These are phyloP conservation scores for Amylostereum areolatum DNA, from an alignment of 1,284 basidiomycete genomes.

Conservation along the genomic window DNA sequence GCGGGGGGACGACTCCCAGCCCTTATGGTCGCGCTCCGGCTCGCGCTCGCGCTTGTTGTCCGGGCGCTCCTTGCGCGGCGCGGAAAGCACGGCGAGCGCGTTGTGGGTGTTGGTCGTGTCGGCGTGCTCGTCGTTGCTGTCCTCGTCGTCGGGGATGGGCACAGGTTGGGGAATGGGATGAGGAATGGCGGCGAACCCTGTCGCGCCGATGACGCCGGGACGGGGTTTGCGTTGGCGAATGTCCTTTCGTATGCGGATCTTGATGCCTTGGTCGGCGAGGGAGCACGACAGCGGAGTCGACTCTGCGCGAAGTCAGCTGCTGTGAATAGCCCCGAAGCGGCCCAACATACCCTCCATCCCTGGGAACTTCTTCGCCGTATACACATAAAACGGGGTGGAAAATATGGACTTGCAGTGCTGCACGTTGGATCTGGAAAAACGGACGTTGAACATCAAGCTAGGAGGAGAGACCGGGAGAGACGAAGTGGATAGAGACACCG, in stretches of 20 bases:
- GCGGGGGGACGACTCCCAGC: not conserved
- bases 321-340: not conserved
- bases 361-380: conserved; percentile 92
- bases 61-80: conserved; percentile 6
- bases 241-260: conserved; percentile 88
- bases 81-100: conserved; percentile 11
- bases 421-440: conserved; percentile 58
- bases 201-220: conserved; percentile 5
- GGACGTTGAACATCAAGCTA: conserved; percentile 2
- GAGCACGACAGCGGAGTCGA: conserved; percentile 85
- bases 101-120: conserved; percentile 14
- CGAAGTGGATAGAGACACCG: too few relatives aligned
- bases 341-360: conserved; percentile 78
- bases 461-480: not conserved
- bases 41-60: conserved; percentile 14
- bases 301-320: conserved; percentile 38
- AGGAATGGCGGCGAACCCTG: conserved; percentile 8
- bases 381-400: conserved; percentile 84
- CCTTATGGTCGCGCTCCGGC: too few relatives aligned
- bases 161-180: conserved; percentile 25
- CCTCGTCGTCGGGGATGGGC: conserved; percentile 26
- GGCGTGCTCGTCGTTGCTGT: conserved; percentile 17
- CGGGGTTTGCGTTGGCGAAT: conserved; percentile 67
- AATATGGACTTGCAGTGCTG: conserved; percentile 86
- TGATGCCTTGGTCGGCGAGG: conserved; percentile 88